These are phyloP conservation scores for Piper longum DNA, from an alignment of 164 flowering plant genomes.

Conservation along the genomic window DNA sequence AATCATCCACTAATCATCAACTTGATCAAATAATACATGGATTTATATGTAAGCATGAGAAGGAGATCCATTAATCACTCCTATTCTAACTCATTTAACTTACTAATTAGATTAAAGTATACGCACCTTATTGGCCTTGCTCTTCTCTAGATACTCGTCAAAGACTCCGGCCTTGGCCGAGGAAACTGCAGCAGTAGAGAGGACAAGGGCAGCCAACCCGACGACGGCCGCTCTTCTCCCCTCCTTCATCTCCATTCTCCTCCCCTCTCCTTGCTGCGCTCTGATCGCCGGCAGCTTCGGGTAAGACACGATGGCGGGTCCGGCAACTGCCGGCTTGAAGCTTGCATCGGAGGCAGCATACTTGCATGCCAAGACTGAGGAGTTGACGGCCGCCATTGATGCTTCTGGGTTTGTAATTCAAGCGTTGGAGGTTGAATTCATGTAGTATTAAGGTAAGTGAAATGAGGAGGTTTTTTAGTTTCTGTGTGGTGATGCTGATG, in stretches of 20 bases:
- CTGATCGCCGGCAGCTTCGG: slow-evolving; percentile 48
- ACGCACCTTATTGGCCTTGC: slow-evolving; percentile 89
- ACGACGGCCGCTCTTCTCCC: slow-evolving; percentile 70
- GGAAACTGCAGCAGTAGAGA: slow-evolving; percentile 39
- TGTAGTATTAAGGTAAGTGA: background rate
- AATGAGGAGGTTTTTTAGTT: slow-evolving; percentile 7
- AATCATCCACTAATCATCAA: background rate
- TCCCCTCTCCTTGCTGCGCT: slow-evolving; percentile 21
- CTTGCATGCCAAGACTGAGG: slow-evolving; percentile 72
- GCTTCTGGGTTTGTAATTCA: too few relatives aligned
- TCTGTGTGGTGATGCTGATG: slow-evolving; percentile 11
- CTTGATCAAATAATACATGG: background rate
- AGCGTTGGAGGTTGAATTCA: too few relatives aligned
- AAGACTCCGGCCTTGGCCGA: slow-evolving; percentile 71
- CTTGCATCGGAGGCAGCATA: slow-evolving; percentile 35
- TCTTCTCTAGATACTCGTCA: slow-evolving; percentile 82
- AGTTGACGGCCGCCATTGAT: slow-evolving; percentile 73
- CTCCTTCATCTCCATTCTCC: slow-evolving; percentile 9
- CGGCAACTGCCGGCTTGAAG: slow-evolving; percentile 28
- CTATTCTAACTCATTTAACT: too few relatives aligned
- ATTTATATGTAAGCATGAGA: too few relatives aligned
- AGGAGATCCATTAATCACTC: too few relatives aligned
- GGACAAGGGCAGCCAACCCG: slow-evolving; percentile 50
- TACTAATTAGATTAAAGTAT: background rate
- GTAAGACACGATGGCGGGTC: slow-evolving; percentile 11